Evolutionary conservation across 768 basidiomycete species (phyloP).

Genomic region (Floccularia luteovirens): DNA sequence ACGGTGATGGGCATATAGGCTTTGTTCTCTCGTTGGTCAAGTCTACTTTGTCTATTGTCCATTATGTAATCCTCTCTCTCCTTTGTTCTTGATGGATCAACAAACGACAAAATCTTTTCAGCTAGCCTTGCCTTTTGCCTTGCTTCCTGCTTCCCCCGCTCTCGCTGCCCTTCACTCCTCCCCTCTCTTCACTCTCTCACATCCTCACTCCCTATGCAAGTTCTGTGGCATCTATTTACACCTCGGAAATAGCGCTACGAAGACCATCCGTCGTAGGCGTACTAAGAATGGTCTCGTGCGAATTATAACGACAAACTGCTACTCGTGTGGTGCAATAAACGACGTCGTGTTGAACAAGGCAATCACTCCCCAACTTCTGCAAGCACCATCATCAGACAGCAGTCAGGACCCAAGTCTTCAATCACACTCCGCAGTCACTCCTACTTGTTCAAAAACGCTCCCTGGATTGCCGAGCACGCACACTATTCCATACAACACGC

Average conservation of each 20-base stretch:
- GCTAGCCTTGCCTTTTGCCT: conserved; percentile 35
- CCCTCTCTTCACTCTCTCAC: conserved; percentile 22
- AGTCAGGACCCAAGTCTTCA: no score
- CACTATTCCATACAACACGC: no score
- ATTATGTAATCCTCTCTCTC: no score
- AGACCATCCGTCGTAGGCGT: background rate
- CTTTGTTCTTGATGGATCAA: background rate
- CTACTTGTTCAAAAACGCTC: no score
- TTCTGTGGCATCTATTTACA: conserved; percentile 48
- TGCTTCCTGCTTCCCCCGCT: conserved; percentile 43
- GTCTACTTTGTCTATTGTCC: no score
- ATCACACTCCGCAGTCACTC: no score
- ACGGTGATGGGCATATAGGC: no score
- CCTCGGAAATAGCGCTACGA: conserved; percentile 21
- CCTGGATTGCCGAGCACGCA: no score
- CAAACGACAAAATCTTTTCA: conserved; percentile 34
- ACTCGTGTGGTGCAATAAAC: conserved; percentile 17
- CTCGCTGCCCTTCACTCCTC: conserved; percentile 58
- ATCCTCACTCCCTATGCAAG: conserved; percentile 26
- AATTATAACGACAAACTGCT: conserved; percentile 17
- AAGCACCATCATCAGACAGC: no score
- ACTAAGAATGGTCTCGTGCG: conserved; percentile 1
- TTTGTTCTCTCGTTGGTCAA: no score
- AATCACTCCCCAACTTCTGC: no score
- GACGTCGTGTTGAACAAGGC: conserved; percentile 12